Conservation (phyloP, 2,329 filamentous ascomycete genomes). For the Fusarium subtropicale region DNA sequence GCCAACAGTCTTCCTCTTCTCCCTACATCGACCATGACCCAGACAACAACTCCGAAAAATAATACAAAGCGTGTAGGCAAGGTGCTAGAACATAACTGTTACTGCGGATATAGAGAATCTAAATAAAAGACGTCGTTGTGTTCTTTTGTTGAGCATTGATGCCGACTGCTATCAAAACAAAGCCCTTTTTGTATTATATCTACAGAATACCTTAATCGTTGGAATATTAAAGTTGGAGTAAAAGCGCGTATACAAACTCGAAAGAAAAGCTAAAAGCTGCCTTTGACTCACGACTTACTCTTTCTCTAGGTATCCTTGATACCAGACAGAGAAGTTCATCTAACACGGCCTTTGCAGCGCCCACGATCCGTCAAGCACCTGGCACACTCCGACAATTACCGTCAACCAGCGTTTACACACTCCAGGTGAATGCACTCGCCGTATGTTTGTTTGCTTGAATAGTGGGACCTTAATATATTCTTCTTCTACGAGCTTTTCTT, state of each 20-base stretch:
- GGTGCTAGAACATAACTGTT: background rate
- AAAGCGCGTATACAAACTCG: accelerated
- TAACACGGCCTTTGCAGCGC: background rate
- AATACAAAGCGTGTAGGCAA: background rate
- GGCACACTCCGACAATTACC: background rate
- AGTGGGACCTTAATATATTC: background rate
- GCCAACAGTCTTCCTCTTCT: accelerated
- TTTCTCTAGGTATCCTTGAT: no score
- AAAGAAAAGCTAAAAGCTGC: background rate
- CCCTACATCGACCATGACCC: background rate
- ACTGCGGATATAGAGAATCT: no score
- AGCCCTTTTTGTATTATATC: background rate
- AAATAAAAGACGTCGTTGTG: background rate
- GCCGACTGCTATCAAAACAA: background rate
- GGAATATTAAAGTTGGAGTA: no score
- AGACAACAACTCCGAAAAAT: accelerated
- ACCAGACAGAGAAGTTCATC: background rate
- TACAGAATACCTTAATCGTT: no score
- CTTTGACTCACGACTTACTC: accelerated
- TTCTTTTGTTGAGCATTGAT: background rate
- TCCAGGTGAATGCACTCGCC: background rate
- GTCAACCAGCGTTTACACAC: background rate
- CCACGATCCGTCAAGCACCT: background rate
- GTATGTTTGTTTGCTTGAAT: background rate
- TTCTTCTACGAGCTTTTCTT: background rate